These are phyloP conservation scores for Neurospora sp. DNA, from an alignment of 495 filamentous ascomycete genomes.

Conservation along the genomic window DNA sequence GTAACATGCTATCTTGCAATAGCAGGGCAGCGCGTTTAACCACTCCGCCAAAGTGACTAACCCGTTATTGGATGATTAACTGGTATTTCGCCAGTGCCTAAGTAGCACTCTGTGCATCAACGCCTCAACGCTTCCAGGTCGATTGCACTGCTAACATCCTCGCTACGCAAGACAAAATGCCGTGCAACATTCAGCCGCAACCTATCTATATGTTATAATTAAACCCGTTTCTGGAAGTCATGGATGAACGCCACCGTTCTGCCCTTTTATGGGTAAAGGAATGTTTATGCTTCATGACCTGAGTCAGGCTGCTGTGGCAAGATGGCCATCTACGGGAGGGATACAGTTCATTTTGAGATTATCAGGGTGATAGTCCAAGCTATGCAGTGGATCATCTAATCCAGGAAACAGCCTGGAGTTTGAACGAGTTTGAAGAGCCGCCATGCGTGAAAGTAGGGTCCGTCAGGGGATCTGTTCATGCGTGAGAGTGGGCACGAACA, in stretches of 20 bases:
- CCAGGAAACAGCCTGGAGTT: neutral
- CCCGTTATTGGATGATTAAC: neutral
- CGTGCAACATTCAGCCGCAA: neutral
- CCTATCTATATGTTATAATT: neutral
- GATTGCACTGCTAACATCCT: neutral
- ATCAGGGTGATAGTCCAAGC: neutral
- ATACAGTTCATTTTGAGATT: neutral
- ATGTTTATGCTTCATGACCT: neutral
- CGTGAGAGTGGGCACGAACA: neutral
- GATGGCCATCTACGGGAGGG: neutral
- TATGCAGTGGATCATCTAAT: neutral
- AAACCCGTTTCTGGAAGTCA: neutral
- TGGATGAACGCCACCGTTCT: neutral
- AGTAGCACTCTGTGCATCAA: too few relatives aligned
- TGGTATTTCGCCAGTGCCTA: too few relatives aligned
- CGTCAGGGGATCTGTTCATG: neutral
- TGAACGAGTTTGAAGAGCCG: neutral
- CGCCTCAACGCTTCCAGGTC: neutral
- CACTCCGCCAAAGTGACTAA: neutral
- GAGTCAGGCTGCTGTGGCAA: neutral
- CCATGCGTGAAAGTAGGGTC: neutral
- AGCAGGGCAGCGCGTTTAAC: neutral
- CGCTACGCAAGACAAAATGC: neutral
- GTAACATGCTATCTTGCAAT: too few relatives aligned
- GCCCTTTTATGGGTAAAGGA: neutral